Conservation (phyloP, 2,329 filamentous ascomycete genomes). For the Fusarium sp. region DNA sequence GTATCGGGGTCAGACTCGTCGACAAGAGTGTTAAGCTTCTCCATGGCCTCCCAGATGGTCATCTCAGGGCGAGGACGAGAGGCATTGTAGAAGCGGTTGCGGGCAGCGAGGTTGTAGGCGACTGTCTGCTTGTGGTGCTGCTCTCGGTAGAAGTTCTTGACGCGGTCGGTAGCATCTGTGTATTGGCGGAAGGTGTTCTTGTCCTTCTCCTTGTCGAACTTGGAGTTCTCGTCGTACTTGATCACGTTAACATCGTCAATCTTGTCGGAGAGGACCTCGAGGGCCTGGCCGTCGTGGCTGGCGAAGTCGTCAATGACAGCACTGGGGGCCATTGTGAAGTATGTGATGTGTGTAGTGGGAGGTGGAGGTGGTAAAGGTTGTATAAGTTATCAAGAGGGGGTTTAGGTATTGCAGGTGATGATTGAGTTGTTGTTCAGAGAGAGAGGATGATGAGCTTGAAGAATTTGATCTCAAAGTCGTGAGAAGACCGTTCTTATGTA, state of each 20-base stretch:
- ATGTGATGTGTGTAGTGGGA: slow-evolving; percentile 24
- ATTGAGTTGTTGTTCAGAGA: not conserved
- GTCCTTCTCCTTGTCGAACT: slow-evolving; percentile 81
- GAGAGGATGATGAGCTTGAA: slow-evolving; percentile 26
- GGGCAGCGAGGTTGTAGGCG: slow-evolving; percentile 85
- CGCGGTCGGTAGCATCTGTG: slow-evolving; percentile 82
- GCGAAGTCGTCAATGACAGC: slow-evolving; percentile 41
- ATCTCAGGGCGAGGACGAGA: slow-evolving; percentile 74
- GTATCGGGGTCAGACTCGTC: slow-evolving; percentile 94
- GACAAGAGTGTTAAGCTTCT: slow-evolving; percentile 90
- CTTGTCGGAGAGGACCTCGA: slow-evolving; percentile 62
- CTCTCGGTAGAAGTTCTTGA: slow-evolving; percentile 87
- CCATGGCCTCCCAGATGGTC: slow-evolving; percentile 91
- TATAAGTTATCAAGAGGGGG: not conserved
- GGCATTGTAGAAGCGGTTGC: slow-evolving; percentile 67
- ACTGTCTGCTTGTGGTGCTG: slow-evolving; percentile 79
- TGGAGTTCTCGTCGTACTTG: slow-evolving; percentile 63
- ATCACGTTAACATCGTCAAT: slow-evolving; percentile 65
- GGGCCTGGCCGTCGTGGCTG: slow-evolving; percentile 43
- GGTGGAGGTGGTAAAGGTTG: slow-evolving; percentile 11
- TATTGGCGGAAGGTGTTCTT: slow-evolving; percentile 86
- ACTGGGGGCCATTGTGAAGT: slow-evolving; percentile 42
- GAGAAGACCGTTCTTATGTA: slow-evolving; percentile 29
- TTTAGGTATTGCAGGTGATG: not conserved
- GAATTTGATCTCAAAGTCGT: not conserved